These are phyloP conservation scores for Capsicum rhomboideum DNA, from an alignment of 257 asterid species.

Conservation along the genomic window DNA sequence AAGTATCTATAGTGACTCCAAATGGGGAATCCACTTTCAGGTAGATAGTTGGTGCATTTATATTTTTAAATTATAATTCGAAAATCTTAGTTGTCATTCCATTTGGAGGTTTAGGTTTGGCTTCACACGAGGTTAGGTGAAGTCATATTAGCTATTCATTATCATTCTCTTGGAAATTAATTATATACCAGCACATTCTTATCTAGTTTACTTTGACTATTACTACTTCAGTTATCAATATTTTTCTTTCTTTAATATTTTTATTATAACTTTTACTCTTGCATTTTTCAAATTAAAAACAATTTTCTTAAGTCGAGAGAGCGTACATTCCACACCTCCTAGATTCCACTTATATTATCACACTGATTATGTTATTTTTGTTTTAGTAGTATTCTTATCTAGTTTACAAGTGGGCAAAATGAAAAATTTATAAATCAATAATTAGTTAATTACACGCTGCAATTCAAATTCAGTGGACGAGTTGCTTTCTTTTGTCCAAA, in stretches of 20 bases:
- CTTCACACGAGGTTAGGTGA: conserved; percentile 20
- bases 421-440: no score
- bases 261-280: no score
- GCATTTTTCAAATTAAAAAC: no score
- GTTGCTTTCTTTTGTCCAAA: neutral
- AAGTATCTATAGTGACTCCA: neutral
- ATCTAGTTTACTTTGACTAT: neutral
- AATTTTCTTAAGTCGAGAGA: no score
- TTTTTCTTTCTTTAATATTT: no score
- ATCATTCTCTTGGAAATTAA: neutral
- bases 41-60: conserved; percentile 1
- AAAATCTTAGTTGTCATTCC: conserved; percentile 15
- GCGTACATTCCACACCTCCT: no score
- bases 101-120: conserved; percentile 9
- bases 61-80: neutral
- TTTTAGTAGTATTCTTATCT: no score
- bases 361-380: no score
- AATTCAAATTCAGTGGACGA: neutral
- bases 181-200: neutral
- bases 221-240: no score
- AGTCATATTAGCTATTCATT: conserved; percentile 5
- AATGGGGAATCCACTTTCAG: conserved; percentile 2
- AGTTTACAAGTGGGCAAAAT: no score
- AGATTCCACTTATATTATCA: no score
- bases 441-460: no score